phyloP scores from a whole-genome alignment of 2,329 filamentous ascomycete species.

The Helotiales sp. region DNA sequence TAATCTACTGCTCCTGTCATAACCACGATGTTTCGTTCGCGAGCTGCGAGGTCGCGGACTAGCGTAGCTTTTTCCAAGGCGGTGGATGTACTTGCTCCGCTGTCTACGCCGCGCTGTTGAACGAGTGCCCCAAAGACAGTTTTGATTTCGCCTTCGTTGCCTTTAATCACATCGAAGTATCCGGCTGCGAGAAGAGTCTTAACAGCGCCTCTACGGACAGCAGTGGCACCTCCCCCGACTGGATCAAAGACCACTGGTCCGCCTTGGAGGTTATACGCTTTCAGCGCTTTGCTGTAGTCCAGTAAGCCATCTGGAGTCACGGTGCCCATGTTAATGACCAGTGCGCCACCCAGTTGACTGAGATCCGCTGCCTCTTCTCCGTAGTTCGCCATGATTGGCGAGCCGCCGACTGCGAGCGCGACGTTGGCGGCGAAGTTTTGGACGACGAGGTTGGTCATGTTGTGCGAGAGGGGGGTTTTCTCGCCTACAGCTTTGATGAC shows the following conservation, averaged over 20 bases:
- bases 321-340: slow-evolving; percentile 96
- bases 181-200: slow-evolving; percentile 72
- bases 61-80: slow-evolving; percentile 63
- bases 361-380: slow-evolving; percentile 82
- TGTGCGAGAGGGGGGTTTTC: slow-evolving; percentile 79
- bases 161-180: slow-evolving; percentile 88
- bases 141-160: slow-evolving; percentile 87
- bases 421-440: slow-evolving; percentile 95
- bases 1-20: slow-evolving; percentile 83
- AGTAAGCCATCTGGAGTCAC: slow-evolving; percentile 74
- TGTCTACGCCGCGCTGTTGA: slow-evolving; percentile 86
- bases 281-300: slow-evolving; percentile 75
- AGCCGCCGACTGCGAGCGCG: slow-evolving; percentile 81
- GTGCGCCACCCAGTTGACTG: slow-evolving; percentile 73
- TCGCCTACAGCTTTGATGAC: slow-evolving; percentile 66
- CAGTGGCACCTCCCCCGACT: slow-evolving; percentile 85
- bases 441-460: slow-evolving; percentile 97
- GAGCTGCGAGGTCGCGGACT: slow-evolving; percentile 67
- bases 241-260: slow-evolving; percentile 86
- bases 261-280: slow-evolving; percentile 78
- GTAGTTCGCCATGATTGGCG: slow-evolving; percentile 93
- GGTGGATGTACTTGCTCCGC: slow-evolving; percentile 60
- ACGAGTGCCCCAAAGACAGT: slow-evolving; percentile 65
- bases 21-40: slow-evolving; percentile 74
- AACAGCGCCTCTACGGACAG: slow-evolving; percentile 72